Conservation (phyloP, 2,329 filamentous ascomycete species). For the Clarireedia sp. region DNA sequence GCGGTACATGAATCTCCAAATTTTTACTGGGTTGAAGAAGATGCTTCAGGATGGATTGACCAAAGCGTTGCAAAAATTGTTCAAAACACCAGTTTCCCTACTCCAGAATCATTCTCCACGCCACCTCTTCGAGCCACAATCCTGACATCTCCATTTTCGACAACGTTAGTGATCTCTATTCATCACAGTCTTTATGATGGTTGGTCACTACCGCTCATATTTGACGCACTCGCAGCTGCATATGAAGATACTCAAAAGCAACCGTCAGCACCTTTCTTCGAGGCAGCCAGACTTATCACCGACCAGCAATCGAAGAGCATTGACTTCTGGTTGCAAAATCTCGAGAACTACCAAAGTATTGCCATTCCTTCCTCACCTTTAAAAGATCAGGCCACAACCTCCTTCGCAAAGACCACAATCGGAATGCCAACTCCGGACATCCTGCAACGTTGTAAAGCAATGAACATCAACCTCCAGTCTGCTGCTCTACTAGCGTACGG, state of each 20-base stretch:
- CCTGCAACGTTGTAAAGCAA: neutral
- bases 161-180: conserved; percentile 41
- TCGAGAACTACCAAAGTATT: neutral
- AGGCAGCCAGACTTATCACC: neutral
- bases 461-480: neutral
- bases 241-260: neutral
- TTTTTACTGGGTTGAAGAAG: neutral
- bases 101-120: conserved; percentile 7
- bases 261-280: neutral
- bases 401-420: neutral
- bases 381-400: neutral
- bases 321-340: neutral
- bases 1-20: conserved; percentile 14
- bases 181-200: conserved; percentile 50
- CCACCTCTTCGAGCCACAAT: neutral
- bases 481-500: neutral
- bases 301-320: neutral
- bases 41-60: neutral
- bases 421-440: neutral
- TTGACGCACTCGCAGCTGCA: conserved; percentile 8
- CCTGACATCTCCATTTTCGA: conserved; percentile 9
- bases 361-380: neutral
- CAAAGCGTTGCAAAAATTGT: neutral
- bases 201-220: conserved; percentile 35
- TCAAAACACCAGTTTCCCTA: neutral